A percentile compares a stretch with the other conserved stretches of the same genome.
Conservation (phyloP, 2,329 filamentous ascomycete species). For the Endoconidiophora laricicola region DNA sequence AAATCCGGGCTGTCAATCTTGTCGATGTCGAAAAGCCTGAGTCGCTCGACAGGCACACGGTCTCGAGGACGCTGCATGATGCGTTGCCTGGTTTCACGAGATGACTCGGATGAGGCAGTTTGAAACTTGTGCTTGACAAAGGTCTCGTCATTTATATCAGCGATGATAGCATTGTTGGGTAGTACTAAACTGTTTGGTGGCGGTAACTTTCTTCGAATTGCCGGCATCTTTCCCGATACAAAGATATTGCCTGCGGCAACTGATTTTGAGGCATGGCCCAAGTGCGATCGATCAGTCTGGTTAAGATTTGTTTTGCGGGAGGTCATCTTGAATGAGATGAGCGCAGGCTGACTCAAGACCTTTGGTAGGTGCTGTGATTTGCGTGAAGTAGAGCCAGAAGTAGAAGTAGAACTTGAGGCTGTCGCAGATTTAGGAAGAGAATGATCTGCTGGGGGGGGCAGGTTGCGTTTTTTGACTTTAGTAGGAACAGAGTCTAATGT, state of each 20-base stretch:
- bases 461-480: too few species aligned
- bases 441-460: too few species aligned
- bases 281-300: conserved; percentile 1
- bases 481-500: too few species aligned
- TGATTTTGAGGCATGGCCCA: not conserved
- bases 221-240: conserved; percentile 21
- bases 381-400: too few species aligned
- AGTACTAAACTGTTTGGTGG: too few species aligned
- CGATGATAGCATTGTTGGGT: too few species aligned
- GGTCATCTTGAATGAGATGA: not conserved
- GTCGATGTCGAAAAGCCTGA: conserved; percentile 1
- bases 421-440: too few species aligned
- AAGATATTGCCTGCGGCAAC: conserved; percentile 27
- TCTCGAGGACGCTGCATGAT: not conserved
- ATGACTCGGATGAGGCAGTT: not conserved
- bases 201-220: not conserved
- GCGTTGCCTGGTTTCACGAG: not conserved
- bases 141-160: too few species aligned
- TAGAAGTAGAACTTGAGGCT: too few species aligned
- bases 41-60: not conserved
- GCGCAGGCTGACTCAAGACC: not conserved
- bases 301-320: not conserved
- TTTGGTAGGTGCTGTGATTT: not conserved
- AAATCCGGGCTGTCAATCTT: not conserved
- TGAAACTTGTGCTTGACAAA: not conserved